Base-by-base conservation (phyloP, 2,329 filamentous ascomycete genomes). In the Colletotrichum nymphaeae region DNA sequence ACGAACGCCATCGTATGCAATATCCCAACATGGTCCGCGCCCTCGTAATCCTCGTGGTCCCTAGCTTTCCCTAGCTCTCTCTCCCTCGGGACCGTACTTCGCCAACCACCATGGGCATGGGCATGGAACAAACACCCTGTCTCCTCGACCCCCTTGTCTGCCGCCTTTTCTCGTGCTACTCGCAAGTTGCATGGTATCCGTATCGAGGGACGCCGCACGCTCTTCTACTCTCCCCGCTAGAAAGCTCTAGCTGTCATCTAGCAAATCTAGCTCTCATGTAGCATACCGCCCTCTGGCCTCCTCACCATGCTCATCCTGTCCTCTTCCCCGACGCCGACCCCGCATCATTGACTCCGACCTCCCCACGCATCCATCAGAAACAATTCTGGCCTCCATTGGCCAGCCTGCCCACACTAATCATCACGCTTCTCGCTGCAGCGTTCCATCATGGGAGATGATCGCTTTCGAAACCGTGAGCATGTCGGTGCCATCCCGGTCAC, bases 291-390 rank as follows among this genome's bases (percentile, higher is more conserved):
- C 42, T 22, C 42, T 49, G 42, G 42, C 19, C 55, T 55, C 37
- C 64, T 69, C 66, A 22, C 22, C 42, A 52, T 42, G 42, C 42
- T 52, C 7, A 14, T 53, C 55, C 58, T 72, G n/a, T 35, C 46
- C 53, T 49, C 32, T 14, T n/a, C 28, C 59, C 70, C 56, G 63
- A 30, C 22, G 26, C 46, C 62, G 46, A 69, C 70, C 66, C 70
- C 70, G 70, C 70, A 69, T 69, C 66, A 66, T 69, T 66, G 52
- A 22, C 53, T 73, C 59, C 46, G 55, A 24, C 62, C 70, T 73
- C 71, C 62, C 71, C 67, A 73, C 71, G 71, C 67, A 73, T 71
- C 67, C 71, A 73, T 69, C 60, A 62, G 42, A 57, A 49, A 30
- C 60, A 35, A 14, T 55, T 37, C 19, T 32, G 28, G n/a, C 28